These are phyloP conservation scores for Hansenula sp. DNA, from an alignment of 1,139 yeast species.

Conservation along the genomic window DNA sequence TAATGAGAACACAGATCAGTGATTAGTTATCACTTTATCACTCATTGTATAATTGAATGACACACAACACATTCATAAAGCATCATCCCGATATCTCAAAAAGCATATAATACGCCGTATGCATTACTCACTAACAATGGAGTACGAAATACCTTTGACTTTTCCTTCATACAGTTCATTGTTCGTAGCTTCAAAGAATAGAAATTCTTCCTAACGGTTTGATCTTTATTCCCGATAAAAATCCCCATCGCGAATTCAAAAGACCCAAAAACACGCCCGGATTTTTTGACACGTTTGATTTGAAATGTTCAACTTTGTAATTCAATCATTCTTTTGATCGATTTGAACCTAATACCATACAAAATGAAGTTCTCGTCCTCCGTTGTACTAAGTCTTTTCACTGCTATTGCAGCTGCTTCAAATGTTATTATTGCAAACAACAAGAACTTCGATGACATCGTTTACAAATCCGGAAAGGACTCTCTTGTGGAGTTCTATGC, in stretches of 20 bases:
- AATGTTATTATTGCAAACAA: slow-evolving; percentile 39
- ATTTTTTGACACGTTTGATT: neutral
- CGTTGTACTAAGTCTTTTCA: neutral
- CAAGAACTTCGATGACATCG: slow-evolving; percentile 50
- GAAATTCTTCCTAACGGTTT: too few species aligned
- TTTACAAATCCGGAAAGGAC: slow-evolving; percentile 52
- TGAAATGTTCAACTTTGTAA: neutral
- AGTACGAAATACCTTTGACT: too few species aligned
- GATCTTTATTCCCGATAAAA: neutral
- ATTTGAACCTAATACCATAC: neutral
- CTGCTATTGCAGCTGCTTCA: slow-evolving; percentile 13
- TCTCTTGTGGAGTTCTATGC: slow-evolving; percentile 87
- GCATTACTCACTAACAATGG: too few species aligned
- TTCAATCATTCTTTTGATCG: neutral
- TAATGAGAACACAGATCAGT: too few species aligned
- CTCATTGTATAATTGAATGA: too few species aligned
- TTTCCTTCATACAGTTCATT: too few species aligned
- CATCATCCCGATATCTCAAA: too few species aligned
- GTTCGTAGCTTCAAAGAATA: too few species aligned
- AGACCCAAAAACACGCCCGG: neutral
- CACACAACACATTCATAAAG: too few species aligned
- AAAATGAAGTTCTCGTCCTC: neutral
- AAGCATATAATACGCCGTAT: too few species aligned
- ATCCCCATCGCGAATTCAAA: neutral
- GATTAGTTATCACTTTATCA: too few species aligned